Evolutionary conservation across 768 basidiomycete genomes (phyloP).

Genomic region (Macrolepiota dolichaula): DNA sequence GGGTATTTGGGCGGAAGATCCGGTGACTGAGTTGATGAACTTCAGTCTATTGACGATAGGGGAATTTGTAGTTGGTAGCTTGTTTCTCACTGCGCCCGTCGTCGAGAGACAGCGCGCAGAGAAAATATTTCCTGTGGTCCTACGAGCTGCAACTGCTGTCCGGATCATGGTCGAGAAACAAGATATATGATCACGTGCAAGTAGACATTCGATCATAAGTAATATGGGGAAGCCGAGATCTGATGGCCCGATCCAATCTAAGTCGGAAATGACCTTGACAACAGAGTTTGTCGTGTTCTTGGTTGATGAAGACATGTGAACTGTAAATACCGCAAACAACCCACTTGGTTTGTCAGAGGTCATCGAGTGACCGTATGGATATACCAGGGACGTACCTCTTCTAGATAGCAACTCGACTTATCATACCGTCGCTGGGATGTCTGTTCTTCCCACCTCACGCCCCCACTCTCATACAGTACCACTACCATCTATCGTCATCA

Average conservation of each 20-base stretch:
- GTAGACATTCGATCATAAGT: slow-evolving; percentile 13
- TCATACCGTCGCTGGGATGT: slow-evolving; percentile 6
- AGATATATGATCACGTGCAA: slow-evolving; percentile 23
- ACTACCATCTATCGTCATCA: slow-evolving; percentile 13
- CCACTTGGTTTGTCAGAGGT: slow-evolving; percentile 5
- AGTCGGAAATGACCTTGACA: slow-evolving; percentile 4
- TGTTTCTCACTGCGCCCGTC: slow-evolving; percentile 14
- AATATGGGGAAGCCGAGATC: slow-evolving; percentile 9
- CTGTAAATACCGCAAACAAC: background rate
- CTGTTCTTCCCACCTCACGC: slow-evolving; percentile 5
- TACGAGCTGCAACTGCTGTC: slow-evolving; percentile 17
- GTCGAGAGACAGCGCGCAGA: slow-evolving; percentile 5
- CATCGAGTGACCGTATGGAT: background rate
- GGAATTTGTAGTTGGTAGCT: slow-evolving; percentile 44
- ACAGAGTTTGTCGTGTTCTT: slow-evolving; percentile 2
- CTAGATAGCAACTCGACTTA: background rate
- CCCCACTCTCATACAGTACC: slow-evolving; percentile 19
- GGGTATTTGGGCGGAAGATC: slow-evolving; percentile 64
- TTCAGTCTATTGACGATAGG: slow-evolving; percentile 67
- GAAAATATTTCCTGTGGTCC: slow-evolving; percentile 3
- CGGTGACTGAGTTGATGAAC: slow-evolving; percentile 79
- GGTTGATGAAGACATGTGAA: slow-evolving; percentile 4
- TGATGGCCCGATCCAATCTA: slow-evolving; percentile 8
- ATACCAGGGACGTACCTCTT: background rate
- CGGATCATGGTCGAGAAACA: slow-evolving; percentile 31